Evolutionary conservation across 2,329 filamentous ascomycete genomes (phyloP), one percentile per base, ranked within the genome.

Genomic region (Penicillium sp.): DNA sequence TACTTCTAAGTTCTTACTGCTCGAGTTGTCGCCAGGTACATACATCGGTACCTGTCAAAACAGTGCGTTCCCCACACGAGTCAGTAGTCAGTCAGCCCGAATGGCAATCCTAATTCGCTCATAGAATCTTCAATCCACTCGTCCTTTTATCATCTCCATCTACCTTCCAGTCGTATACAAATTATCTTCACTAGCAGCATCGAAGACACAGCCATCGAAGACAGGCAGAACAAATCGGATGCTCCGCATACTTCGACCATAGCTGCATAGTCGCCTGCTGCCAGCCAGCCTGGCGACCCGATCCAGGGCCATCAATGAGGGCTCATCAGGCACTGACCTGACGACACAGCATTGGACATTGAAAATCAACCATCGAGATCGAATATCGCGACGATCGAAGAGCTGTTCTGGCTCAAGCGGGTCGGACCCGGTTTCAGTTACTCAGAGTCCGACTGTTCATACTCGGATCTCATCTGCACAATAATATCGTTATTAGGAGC

Each of bases 251-350:
- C 30, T 35, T 16, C 4, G 20, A 20, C 7, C n/a, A n/a, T 30
- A 35, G 26, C 40, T 46, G 40, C 28, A 53, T 21, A 43, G 11
- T 14, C 40, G 40, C n/a, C 35, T 42, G 40, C 40, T 20, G 40
- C 40, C 40, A 43, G 20, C 21, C 8, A 21, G 18, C 12, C 18
- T 53, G 35, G 51, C 26, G 20, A 46, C 51, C 51, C 51, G 45
- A 53, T n/a, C 5, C 42, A 18, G 35, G 51, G 51, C 51, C 42
- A 26, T 47, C 51, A 47, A 53, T 47, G 42, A 43, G 18, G 5
- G 8, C 9, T 14, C 8, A 53, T 53, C 42, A 47, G 51, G 42
- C 42, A 47, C 51, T 45, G 18, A 42, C 9, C 38, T 33, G 28
- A 33, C n/a, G n/a, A n/a, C n/a, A n/a, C n/a, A n/a, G n/a, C n/a